Evolutionary conservation across 257 asterid species (phyloP).

Genomic region (Solanum paucissectum): DNA sequence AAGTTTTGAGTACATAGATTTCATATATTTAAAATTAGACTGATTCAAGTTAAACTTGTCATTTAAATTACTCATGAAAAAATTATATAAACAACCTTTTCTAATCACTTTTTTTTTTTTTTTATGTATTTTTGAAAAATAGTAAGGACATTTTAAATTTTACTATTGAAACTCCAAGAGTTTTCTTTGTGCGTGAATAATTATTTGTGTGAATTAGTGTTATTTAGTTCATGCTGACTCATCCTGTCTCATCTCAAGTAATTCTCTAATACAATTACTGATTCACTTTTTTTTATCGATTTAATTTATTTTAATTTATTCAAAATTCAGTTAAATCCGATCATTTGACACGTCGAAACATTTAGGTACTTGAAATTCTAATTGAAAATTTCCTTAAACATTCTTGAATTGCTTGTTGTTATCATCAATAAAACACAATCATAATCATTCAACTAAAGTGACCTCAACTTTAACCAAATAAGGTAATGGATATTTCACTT

Average conservation of each 20-base stretch:
- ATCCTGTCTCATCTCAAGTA: no score
- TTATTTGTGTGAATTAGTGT: not conserved
- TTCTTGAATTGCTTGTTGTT: not conserved
- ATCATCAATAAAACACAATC: not conserved
- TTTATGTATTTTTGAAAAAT: not conserved
- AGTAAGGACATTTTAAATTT: not conserved
- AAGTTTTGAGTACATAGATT: no score
- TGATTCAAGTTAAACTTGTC: not conserved
- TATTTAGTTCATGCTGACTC: no score
- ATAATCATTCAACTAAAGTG: not conserved
- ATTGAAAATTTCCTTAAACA: not conserved
- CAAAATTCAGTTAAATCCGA: not conserved
- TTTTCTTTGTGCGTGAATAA: not conserved
- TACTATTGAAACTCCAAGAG: not conserved
- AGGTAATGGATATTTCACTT: not conserved
- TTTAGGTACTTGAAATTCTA: not conserved
- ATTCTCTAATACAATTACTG: no score
- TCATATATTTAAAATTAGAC: not conserved
- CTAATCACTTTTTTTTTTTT: not conserved
- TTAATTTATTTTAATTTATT: accelerated
- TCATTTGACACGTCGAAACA: accelerated
- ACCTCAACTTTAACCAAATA: not conserved
- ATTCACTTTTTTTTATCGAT: not conserved
- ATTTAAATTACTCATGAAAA: not conserved
- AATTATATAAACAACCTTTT: not conserved